Conservation (phyloP, 225 moss, liverwort and hornwort genomes). For the Pseudoscleropodium purum region DNA sequence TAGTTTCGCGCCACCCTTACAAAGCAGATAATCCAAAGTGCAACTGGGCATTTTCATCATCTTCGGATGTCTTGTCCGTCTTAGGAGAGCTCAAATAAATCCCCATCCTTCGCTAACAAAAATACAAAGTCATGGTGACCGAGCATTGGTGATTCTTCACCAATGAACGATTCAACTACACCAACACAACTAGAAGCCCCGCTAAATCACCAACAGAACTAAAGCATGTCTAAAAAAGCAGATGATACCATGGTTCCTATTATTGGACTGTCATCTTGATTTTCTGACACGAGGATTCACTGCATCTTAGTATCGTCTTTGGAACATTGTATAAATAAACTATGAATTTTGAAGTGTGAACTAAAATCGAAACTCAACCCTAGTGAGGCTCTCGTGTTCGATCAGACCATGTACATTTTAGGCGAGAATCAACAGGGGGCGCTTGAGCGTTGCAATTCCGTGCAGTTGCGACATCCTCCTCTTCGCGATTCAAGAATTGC, state of each 20-base stretch:
- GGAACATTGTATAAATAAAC: background rate
- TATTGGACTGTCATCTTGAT: background rate
- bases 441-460: background rate
- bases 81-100: conserved; percentile 41
- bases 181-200: background rate
- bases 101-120: conserved; percentile 24
- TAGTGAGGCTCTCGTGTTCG: background rate
- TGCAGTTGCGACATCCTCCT: background rate
- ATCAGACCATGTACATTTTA: background rate
- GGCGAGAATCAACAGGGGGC: background rate
- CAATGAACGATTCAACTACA: background rate
- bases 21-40: conserved; percentile 45
- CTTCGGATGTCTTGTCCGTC: conserved; percentile 40
- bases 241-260: background rate
- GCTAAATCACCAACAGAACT: background rate
- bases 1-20: conserved; percentile 54
- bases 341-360: background rate
- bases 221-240: background rate
- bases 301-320: background rate
- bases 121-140: background rate
- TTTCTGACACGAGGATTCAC: background rate
- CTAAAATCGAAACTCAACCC: background rate
- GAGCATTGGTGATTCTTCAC: background rate
- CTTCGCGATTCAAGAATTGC: background rate
- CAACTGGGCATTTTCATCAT: conserved; percentile 34